Conservation (phyloP, 306 rosid species). For the Vachellia pachyceras region DNA sequence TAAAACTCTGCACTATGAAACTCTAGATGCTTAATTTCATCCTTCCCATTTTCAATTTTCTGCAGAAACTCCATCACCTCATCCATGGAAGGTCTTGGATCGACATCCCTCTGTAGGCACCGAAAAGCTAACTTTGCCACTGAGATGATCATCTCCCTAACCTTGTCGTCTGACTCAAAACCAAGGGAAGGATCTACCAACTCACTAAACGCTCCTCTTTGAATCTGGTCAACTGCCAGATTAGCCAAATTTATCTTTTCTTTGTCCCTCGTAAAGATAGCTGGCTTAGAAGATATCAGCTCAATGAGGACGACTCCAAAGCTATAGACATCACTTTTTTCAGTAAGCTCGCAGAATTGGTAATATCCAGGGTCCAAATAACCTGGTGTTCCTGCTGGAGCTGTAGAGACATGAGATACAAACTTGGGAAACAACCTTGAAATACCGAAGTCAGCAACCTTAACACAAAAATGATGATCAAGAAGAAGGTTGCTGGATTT, state of each 20-base stretch:
- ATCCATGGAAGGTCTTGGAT: slow-evolving; percentile 46
- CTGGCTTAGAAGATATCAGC: slow-evolving; percentile 76
- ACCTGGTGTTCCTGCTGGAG: slow-evolving; percentile 53
- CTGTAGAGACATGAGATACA: slow-evolving; percentile 48
- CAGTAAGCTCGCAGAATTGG: slow-evolving; percentile 36
- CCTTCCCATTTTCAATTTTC: slow-evolving; percentile 19
- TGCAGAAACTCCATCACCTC: slow-evolving; percentile 35
- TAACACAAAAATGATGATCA: slow-evolving; percentile 26
- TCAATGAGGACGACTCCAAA: slow-evolving; percentile 55
- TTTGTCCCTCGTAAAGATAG: slow-evolving; percentile 62
- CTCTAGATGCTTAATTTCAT: slow-evolving; percentile 4
- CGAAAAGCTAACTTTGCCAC: slow-evolving; percentile 44
- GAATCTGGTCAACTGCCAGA: slow-evolving; percentile 65
- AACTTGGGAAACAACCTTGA: slow-evolving; percentile 41
- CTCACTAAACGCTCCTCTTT: slow-evolving; percentile 51
- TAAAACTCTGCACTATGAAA: neutral
- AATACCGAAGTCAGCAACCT: slow-evolving; percentile 53
- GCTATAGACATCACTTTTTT: slow-evolving; percentile 56
- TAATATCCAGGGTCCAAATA: slow-evolving; percentile 52
- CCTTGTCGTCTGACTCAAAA: slow-evolving; percentile 49
- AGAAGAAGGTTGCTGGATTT: slow-evolving; percentile 62
- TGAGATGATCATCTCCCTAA: slow-evolving; percentile 34
- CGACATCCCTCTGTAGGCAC: slow-evolving; percentile 43
- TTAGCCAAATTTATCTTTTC: slow-evolving; percentile 74
- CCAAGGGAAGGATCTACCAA: slow-evolving; percentile 65